These are phyloP conservation scores for Zoysia japonica DNA, from an alignment of 176 grass and related monocot genomes.

Conservation along the genomic window DNA sequence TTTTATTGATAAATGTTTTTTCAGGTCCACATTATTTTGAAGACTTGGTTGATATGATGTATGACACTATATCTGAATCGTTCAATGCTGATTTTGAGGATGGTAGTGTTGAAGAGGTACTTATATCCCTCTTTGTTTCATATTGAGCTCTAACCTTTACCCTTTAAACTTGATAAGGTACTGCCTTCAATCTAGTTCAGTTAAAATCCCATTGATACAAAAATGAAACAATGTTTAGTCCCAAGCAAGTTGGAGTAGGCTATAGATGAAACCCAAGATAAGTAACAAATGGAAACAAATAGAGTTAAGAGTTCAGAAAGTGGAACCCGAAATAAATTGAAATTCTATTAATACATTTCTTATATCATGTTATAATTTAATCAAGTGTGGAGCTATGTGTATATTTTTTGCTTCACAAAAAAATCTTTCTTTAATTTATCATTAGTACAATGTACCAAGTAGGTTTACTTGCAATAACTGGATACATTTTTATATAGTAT, in stretches of 20 bases:
- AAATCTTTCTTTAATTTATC: not conserved
- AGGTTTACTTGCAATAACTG: not conserved
- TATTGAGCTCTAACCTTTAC: not conserved
- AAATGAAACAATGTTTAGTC: not conserved
- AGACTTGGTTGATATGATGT: constrained; percentile 71
- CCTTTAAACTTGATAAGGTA: not conserved
- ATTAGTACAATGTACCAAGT: not conserved
- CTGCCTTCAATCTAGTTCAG: not conserved
- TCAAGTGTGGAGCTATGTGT: not conserved
- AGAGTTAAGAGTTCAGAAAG: too few relatives aligned
- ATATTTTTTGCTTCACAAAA: not conserved
- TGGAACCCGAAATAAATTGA: too few relatives aligned
- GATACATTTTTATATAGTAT: not conserved
- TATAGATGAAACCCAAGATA: too few relatives aligned
- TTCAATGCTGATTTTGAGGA: constrained; percentile 74
- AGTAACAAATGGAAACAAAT: too few relatives aligned
- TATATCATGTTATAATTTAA: not conserved
- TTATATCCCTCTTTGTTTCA: not conserved
- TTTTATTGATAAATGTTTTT: not conserved
- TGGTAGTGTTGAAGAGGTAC: constrained; percentile 77
- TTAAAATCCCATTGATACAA: not conserved
- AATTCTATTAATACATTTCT: not conserved
- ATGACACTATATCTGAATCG: constrained; percentile 44
- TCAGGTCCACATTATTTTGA: constrained; percentile 77
- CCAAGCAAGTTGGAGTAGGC: too few relatives aligned